Evolutionary conservation across 306 rosid species (phyloP).

Genomic region (Vigna radiata): DNA sequence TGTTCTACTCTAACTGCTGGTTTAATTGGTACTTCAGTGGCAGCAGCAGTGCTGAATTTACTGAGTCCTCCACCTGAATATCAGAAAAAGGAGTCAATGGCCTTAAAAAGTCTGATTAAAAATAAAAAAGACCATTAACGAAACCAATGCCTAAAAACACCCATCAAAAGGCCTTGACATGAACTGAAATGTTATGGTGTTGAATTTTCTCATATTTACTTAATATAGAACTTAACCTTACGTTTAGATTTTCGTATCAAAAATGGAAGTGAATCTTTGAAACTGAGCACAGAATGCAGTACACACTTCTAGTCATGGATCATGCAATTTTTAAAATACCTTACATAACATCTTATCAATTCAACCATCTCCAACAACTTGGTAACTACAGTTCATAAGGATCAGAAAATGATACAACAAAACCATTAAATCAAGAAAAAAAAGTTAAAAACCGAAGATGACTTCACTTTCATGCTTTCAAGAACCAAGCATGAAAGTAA

Average conservation of each 20-base stretch:
- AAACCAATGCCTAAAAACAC: background rate
- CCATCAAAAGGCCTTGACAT: constrained; percentile 2
- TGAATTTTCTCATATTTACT: too few species aligned
- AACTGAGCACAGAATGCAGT: background rate
- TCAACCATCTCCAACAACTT: constrained; percentile 14
- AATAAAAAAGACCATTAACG: background rate
- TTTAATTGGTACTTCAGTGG: constrained; percentile 60
- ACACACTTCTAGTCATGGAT: background rate
- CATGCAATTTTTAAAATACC: background rate
- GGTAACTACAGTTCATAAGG: background rate
- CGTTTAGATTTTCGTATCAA: too few species aligned
- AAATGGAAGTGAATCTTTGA: background rate
- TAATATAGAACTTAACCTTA: too few species aligned
- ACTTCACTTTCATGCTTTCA: background rate
- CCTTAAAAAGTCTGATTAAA: background rate
- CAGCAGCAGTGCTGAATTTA: constrained; percentile 68
- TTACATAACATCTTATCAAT: background rate
- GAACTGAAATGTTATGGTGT: background rate
- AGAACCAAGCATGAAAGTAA: background rate
- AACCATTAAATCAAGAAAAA: background rate
- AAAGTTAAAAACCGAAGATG: background rate
- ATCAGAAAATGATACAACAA: background rate
- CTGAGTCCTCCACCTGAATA: constrained; percentile 53
- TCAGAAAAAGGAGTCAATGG: background rate
- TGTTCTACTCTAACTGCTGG: constrained; percentile 57